Evolutionary conservation across 2,329 filamentous ascomycete species (phyloP).

Genomic region (Phaeosphaeriaceae sp.): DNA sequence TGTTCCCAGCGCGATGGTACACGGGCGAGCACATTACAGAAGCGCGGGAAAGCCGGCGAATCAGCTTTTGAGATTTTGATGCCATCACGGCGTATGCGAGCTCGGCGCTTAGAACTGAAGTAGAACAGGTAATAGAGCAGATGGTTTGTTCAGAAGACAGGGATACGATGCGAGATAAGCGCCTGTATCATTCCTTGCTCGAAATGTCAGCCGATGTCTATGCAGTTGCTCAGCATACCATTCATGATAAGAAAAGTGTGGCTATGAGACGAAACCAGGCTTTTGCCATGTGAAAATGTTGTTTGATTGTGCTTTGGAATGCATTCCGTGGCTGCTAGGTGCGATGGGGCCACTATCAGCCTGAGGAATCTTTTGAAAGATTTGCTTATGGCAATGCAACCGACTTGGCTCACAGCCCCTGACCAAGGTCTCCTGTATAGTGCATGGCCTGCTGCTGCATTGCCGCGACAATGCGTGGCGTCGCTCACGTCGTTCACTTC

Average conservation of each 20-base stretch:
- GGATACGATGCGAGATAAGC: not conserved
- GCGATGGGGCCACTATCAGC: too few species aligned
- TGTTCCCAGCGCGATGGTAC: too few species aligned
- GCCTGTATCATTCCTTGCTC: not conserved
- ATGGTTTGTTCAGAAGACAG: not conserved
- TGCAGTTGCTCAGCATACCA: not conserved
- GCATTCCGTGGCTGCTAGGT: not conserved
- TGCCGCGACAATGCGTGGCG: not conserved
- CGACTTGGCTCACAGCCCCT: too few species aligned
- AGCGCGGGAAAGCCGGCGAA: not conserved
- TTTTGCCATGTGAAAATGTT: not conserved
- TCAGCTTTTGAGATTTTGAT: not conserved
- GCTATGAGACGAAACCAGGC: not conserved
- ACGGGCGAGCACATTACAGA: not conserved
- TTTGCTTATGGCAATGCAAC: too few species aligned
- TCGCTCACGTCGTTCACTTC: constrained; percentile 29
- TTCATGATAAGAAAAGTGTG: not conserved
- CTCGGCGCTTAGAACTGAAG: not conserved
- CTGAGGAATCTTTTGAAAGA: too few species aligned
- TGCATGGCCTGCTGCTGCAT: not conserved
- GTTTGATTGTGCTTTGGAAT: not conserved
- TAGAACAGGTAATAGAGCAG: not conserved
- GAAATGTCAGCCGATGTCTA: not conserved
- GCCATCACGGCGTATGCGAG: not conserved
- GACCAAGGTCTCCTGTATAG: not conserved